Base-by-base conservation (phyloP, 73 alveolate genomes). In the Paramecium sexaurelia region DNA sequence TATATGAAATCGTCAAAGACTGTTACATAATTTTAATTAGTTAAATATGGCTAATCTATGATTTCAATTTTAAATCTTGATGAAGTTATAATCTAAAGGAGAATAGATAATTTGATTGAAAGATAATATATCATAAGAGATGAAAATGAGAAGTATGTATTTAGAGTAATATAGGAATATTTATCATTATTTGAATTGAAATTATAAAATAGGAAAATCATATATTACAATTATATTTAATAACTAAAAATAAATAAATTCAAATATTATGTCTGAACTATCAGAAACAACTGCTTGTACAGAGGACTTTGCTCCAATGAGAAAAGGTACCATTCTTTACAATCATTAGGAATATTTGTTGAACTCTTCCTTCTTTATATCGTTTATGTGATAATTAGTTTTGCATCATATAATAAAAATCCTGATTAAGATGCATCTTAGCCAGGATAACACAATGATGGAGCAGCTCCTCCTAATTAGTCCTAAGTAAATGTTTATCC, bases 81-180 rank as follows among this genome's bases (percentile, higher is more conserved):
- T 37, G 45, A 33, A 10, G 24, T 61, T 8, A 57, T 88, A 35
- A 88, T 88, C 13, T 69, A 88, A 88, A 88, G 61, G 73, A 75
- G 94, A 68, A 88, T 88, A 1, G 94, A 88, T 69, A 33, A 55
- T 37, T 51, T 88, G 40, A 55, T 88, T 19, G 94, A 88, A 56
- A 75, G 83, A 68, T 90, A 88, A 27, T 88, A 88, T 32, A 55
- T 88, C 5, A 88, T 47, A 45, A 88, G 94, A 88, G 94, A 88
- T 68, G 94, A 88, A 17, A 88, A 88, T 15, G 94, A 88, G 67
- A 27, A 83, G 94, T 88, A 88, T 26, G 8, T 68, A 56, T 61
- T 19, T 0, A 29, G 9, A 7, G 1, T 61, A 61, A 5, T 20
- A 22, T 85, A 56, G 84, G 84, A 85, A 85, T 85, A 51, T 85